phyloP scores from a whole-genome alignment of 2,329 filamentous ascomycete genomes.

The Ceratocystis smalleyi region DNA sequence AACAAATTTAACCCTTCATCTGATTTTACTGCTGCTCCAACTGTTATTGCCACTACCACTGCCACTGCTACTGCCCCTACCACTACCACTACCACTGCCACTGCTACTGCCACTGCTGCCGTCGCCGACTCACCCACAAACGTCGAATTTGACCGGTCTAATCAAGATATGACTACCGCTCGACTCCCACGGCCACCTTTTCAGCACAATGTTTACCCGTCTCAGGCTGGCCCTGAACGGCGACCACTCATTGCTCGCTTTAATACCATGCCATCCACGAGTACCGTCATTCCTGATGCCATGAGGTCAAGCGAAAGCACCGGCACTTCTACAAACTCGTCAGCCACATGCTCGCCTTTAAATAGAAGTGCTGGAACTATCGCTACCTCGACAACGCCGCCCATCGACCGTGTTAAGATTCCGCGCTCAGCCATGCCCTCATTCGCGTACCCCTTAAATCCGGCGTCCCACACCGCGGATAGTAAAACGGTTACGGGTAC shows the following conservation, averaged over 20 bases:
- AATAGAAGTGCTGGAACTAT: background rate
- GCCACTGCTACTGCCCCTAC: background rate
- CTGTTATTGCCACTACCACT: background rate
- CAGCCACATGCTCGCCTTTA: background rate
- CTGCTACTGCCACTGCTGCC: background rate
- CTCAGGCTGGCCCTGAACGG: background rate
- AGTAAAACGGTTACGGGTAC: background rate
- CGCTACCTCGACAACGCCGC: background rate
- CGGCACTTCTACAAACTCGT: background rate
- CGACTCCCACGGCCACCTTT: conserved; percentile 1
- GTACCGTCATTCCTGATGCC: background rate
- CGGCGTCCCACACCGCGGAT: background rate
- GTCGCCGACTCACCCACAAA: background rate
- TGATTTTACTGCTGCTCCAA: background rate
- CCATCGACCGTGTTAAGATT: background rate
- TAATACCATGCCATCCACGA: conserved; percentile 6
- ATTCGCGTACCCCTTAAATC: background rate
- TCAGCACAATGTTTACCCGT: conserved; percentile 7
- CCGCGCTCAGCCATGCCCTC: conserved; percentile 8
- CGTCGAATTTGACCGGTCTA: background rate
- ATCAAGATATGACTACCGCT: conserved; percentile 7
- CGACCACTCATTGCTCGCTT: conserved; percentile 4
- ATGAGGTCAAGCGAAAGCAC: background rate
- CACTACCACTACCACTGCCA: background rate
- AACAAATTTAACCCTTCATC: background rate